Percentiles rank a stretch among this genome's conserved stretches.
These are phyloP conservation scores for Coniella vitis DNA, from an alignment of 2,329 filamentous ascomycete genomes.

Conservation along the genomic window DNA sequence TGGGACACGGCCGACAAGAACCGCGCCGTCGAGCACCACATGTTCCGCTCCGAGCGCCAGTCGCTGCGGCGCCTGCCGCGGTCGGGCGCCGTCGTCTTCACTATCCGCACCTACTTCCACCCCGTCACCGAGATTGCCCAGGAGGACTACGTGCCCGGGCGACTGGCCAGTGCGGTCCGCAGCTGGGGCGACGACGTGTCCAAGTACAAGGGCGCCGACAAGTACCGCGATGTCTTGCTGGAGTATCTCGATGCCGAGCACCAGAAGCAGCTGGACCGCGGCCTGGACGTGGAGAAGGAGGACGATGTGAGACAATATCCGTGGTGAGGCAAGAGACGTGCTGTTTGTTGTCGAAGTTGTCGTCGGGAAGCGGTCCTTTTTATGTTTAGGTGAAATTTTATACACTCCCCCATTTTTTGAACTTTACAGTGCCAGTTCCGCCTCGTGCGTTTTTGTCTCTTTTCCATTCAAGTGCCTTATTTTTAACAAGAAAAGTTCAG, in stretches of 20 bases:
- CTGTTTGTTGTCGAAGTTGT: too few species aligned
- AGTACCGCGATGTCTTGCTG: slow-evolving; percentile 65
- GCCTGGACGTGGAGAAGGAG: slow-evolving; percentile 55
- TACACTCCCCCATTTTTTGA: too few species aligned
- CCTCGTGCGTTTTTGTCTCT: too few species aligned
- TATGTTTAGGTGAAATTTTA: too few species aligned
- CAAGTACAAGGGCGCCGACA: slow-evolving; percentile 70
- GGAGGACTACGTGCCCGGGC: slow-evolving; percentile 71
- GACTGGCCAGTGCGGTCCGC: slow-evolving; percentile 69
- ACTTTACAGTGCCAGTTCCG: too few species aligned
- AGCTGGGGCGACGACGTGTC: slow-evolving; percentile 77
- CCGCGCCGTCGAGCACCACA: slow-evolving; percentile 64
- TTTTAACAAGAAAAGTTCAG: too few species aligned
- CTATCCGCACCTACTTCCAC: slow-evolving; percentile 74
- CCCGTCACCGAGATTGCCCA: slow-evolving; percentile 60
- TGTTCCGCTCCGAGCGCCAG: slow-evolving; percentile 72
- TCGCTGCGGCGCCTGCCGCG: slow-evolving; percentile 55
- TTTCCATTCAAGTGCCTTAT: too few species aligned
- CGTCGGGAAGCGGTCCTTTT: too few species aligned
- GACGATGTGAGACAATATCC: slow-evolving; percentile 58
- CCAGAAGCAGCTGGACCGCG: slow-evolving; percentile 61
- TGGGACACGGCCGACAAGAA: slow-evolving; percentile 75
- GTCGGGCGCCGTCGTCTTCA: slow-evolving; percentile 59
- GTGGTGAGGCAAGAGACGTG: slow-evolving; percentile 28
- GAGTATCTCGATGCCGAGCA: slow-evolving; percentile 72